Evolutionary conservation across 208 protist genomes (phyloP).

Genomic region (Herpetomonas muscarum): DNA sequence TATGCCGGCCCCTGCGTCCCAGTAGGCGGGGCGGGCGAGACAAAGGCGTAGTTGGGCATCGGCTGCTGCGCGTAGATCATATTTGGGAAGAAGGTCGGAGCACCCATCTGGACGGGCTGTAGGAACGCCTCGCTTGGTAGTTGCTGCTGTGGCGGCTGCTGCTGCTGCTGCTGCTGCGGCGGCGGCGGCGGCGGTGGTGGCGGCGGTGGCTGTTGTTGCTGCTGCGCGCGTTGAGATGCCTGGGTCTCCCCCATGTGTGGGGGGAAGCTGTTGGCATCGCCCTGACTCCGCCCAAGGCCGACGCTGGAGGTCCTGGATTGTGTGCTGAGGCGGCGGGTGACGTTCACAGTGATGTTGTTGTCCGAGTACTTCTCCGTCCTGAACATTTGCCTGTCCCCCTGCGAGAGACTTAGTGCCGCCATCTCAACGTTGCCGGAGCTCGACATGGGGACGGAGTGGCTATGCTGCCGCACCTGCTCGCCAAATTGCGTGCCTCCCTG

Average conservation of each 20-base stretch:
- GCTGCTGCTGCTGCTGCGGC: constrained; percentile 6
- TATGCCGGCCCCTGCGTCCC: no score
- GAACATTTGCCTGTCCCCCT: not conserved
- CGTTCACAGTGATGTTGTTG: not conserved
- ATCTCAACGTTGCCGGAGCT: not conserved
- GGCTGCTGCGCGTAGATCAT: no score
- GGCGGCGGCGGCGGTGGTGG: not conserved
- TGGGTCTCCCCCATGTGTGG: not conserved
- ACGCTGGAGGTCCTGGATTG: no score
- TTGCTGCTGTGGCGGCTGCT: not conserved
- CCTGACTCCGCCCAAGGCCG: no score
- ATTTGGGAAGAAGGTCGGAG: no score
- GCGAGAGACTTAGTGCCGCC: not conserved
- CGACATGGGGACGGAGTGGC: not conserved
- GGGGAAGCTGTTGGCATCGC: not conserved
- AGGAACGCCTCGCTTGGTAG: not conserved
- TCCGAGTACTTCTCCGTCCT: not conserved
- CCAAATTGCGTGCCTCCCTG: no score
- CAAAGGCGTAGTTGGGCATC: no score
- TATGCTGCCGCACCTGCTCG: no score
- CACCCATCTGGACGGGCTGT: no score
- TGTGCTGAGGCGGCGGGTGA: no score
- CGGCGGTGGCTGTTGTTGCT: constrained; percentile 8
- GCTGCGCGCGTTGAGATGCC: not conserved
- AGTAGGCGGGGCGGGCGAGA: no score